phyloP scores from a whole-genome alignment of 2,329 filamentous ascomycete species.

The Colletotrichum agaves region DNA sequence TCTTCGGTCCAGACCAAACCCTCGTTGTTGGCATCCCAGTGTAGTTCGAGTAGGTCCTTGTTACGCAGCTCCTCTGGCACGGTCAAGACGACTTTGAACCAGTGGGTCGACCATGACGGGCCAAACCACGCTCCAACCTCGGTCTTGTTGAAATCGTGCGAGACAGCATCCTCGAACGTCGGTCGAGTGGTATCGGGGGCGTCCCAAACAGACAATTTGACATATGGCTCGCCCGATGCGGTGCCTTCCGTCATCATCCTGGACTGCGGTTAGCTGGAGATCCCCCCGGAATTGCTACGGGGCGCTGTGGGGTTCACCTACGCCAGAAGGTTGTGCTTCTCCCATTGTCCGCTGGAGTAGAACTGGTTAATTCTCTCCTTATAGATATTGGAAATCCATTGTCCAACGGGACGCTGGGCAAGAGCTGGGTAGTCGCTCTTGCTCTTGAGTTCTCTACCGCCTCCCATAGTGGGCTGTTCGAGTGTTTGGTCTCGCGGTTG shows the following conservation, averaged over 20 bases:
- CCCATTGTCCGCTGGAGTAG: slow-evolving; percentile 81
- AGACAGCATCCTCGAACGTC: slow-evolving; percentile 84
- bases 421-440: slow-evolving; percentile 63
- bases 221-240: slow-evolving; percentile 75
- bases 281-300: slow-evolving; percentile 13
- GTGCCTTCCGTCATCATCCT: slow-evolving; percentile 79
- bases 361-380: slow-evolving; percentile 85
- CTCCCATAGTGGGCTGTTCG: slow-evolving; percentile 58
- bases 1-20: slow-evolving; percentile 93
- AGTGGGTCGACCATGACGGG: slow-evolving; percentile 97
- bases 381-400: slow-evolving; percentile 88
- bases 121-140: slow-evolving; percentile 84
- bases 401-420: slow-evolving; percentile 69
- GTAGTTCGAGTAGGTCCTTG: slow-evolving; percentile 89
- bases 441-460: slow-evolving; percentile 57
- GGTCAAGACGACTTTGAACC: slow-evolving; percentile 87
- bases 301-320: slow-evolving; percentile 52
- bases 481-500: slow-evolving; percentile 10
- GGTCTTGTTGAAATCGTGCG: slow-evolving; percentile 79
- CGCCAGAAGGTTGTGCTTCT: slow-evolving; percentile 78
- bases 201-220: slow-evolving; percentile 88
- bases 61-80: slow-evolving; percentile 78
- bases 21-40: slow-evolving; percentile 96
- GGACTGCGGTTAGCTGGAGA: slow-evolving; percentile 37
- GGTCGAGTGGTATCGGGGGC: slow-evolving; percentile 83